Evolutionary conservation across 2,329 filamentous ascomycete genomes (phyloP), one percentile per base, ranked within the genome.

Genomic region (Fonsecaea erecta): DNA sequence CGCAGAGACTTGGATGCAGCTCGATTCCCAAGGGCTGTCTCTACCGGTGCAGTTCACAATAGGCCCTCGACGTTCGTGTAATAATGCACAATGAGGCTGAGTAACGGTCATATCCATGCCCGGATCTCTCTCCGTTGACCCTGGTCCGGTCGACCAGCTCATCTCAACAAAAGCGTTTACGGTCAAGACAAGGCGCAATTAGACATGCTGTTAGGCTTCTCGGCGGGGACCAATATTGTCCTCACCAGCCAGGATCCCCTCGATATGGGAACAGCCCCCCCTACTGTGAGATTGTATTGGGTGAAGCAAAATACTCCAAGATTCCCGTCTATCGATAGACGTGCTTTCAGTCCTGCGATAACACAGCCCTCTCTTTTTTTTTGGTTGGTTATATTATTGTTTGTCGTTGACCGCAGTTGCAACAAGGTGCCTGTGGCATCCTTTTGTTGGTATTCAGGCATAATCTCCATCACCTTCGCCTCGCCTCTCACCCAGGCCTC

Each of bases 261-360:
- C 46, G 30, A 51, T 40, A 59, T 35, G 18, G 37, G 52, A 57
- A 21, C n/a, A n/a, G n/a, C 30, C 57, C 67, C 64, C 66, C 61
- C 65, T 64, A 66, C 35, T 60, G 40, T 58, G 58, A 61, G 55
- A 65, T 67, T 60, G 67, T 63, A 67, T 66, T 68, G 66, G 66
- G 53, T 43, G 55, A 37, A 63, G 55, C 64, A 67, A 69, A 67
- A 69, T 55, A 35, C 67, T 64, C 62, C 37, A 52, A 63, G 62
- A 61, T 46, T 67, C 64, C 61, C 67, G 62, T 59, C 60, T 70
- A 70, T 68, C 65, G 68, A 68, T 67, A 68, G 60, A 61, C 56
- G 62, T 55, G 63, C 48, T 53, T 55, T 59, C 56, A 32, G 46
- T 63, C 46, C 34, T 53, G 59, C 56, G 64, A 67, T 62, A 69